Evolutionary conservation across 805 yeast species (phyloP), one percentile per base, ranked within the genome.

Genomic region (Ascoidea asiatica): DNA sequence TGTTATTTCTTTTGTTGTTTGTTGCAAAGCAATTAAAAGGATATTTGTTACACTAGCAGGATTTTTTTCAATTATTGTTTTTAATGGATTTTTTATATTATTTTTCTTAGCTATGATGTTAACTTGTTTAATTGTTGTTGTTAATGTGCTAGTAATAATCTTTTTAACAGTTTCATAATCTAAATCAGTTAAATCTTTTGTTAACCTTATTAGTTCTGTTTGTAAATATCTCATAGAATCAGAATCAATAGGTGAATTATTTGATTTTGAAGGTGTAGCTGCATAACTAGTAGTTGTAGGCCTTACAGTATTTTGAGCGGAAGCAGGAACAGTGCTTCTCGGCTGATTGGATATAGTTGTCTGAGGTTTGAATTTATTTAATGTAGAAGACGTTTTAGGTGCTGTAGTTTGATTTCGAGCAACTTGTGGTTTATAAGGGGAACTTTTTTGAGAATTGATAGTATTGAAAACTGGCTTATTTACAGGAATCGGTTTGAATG

Each of bases 121-220:
- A 7, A 84, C 90, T 58, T 84, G 92, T 8, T 94, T 90, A 50
- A 89, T 87, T 0, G 95, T 90, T 67, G 89, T 83, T 2, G 96
- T 95, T 52, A 89, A 69, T 1, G 96, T 95, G 53, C 84, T 88
- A 6, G 96, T 89, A 53, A 89, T 67, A 44, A 88, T 77, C 47
- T 79, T 84, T 0, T 95, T 84, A 43, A 90, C 86, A 5, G 87
- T 77, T 21, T 82, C 88, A 37, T 86, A 84, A 47, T 82, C 86
- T 48, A 80, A 75, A 47, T 86, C 76, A 52, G 76, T 81, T 48
- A 88, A 67, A 45, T 82, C 85, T 55, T 84, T 85, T 29, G 94
- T 82, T 46, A 89, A 72, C 13, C 79, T 73, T 53, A 86, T 81
- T 20, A 90, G 66, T 57, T 89, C 95, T 54, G 86, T 88, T 62